Evolutionary conservation across 441 rosid species (phyloP).

Genomic region (Raphanus hybrid): DNA sequence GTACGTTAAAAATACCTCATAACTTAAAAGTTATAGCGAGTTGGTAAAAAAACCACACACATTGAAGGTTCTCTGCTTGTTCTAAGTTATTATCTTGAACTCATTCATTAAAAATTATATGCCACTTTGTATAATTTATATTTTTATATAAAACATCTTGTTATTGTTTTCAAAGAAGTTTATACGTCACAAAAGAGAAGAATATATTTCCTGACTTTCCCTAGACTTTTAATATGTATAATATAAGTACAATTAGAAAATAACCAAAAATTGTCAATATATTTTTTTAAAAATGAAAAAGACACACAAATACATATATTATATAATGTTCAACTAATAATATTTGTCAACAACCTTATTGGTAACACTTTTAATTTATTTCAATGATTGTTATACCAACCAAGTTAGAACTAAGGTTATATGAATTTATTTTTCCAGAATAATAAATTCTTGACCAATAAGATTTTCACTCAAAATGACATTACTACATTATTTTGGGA

Average conservation of each 20-base stretch:
- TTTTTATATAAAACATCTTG: neutral
- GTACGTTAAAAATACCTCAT: neutral
- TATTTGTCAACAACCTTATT: neutral
- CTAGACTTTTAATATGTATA: neutral
- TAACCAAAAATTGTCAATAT: neutral
- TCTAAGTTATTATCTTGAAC: neutral
- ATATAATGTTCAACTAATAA: neutral
- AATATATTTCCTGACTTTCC: neutral
- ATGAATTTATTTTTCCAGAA: neutral
- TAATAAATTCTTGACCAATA: neutral
- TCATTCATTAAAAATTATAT: neutral
- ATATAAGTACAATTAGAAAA: neutral
- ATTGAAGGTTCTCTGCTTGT: neutral
- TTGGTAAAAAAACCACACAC: neutral
- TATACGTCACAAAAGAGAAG: neutral
- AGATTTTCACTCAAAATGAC: neutral
- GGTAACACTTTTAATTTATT: neutral
- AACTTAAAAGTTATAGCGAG: neutral
- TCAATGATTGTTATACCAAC: neutral
- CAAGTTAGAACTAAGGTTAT: neutral
- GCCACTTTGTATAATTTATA: neutral
- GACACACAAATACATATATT: neutral
- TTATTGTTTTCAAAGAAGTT: neutral
- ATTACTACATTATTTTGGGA: neutral
- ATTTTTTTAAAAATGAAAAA: neutral